These are phyloP conservation scores for Phaeomoniella chlamydospora DNA, from an alignment of 2,329 filamentous ascomycete species.

Conservation along the genomic window DNA sequence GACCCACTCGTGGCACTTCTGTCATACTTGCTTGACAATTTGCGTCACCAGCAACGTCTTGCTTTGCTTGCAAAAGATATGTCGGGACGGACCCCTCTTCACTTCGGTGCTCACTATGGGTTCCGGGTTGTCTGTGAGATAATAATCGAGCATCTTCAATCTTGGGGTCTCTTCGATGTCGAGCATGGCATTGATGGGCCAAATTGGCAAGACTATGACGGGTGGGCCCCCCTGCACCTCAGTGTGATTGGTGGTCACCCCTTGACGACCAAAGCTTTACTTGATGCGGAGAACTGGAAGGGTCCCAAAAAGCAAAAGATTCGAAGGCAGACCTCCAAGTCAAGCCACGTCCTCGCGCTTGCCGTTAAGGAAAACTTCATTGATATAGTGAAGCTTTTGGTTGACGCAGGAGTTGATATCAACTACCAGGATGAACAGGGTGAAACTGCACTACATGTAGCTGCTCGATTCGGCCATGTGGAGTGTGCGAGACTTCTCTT, in stretches of 20 bases:
- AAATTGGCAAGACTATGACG: constrained; percentile 85
- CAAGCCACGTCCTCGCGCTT: constrained; percentile 73
- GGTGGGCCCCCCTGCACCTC: constrained; percentile 79
- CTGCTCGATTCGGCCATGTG: constrained; percentile 73
- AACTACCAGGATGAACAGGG: constrained; percentile 85
- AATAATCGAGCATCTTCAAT: constrained; percentile 76
- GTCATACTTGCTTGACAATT: constrained; percentile 47
- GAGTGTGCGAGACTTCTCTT: constrained; percentile 68
- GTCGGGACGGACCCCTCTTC: constrained; percentile 71
- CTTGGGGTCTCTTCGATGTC: constrained; percentile 77
- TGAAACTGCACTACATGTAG: constrained; percentile 83
- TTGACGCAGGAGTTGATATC: constrained; percentile 79
- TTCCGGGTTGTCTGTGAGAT: constrained; percentile 82
- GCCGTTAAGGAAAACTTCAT: constrained; percentile 80
- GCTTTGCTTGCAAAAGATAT: constrained; percentile 59
- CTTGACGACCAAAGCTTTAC: constrained; percentile 64
- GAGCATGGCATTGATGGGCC: constrained; percentile 73
- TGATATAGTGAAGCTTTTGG: constrained; percentile 71
- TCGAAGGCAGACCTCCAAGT: constrained; percentile 60
- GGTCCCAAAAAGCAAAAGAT: constrained; percentile 48
- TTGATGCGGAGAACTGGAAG: constrained; percentile 68
- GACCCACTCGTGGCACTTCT: constrained; percentile 64
- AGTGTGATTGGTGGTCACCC: constrained; percentile 85
- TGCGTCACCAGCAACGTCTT: constrained; percentile 51
- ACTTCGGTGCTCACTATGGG: constrained; percentile 90